A percentile compares a stretch with the other conserved stretches of the same genome.
phyloP scores from a whole-genome alignment of 768 basidiomycete genomes.

The Agaricus sinodeliciosus region DNA sequence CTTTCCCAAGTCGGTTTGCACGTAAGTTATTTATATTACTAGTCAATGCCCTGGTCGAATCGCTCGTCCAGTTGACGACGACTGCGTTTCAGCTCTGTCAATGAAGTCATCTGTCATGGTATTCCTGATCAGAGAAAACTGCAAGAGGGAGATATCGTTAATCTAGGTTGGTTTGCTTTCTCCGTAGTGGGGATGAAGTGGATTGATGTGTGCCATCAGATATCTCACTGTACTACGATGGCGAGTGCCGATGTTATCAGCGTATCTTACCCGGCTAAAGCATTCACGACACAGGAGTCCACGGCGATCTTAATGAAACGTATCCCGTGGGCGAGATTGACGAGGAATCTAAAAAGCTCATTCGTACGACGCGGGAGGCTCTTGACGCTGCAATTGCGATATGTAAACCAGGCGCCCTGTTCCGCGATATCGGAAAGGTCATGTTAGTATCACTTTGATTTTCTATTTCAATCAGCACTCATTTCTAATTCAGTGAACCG shows the following conservation, averaged over 20 bases:
- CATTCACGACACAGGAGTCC: constrained; percentile 52
- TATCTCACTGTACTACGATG: constrained; percentile 73
- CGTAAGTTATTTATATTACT: constrained; percentile 43
- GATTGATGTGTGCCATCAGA: constrained; percentile 35
- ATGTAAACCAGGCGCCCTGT: constrained; percentile 90
- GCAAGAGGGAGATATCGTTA: constrained; percentile 92
- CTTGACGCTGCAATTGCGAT: constrained; percentile 86
- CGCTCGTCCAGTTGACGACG: background rate
- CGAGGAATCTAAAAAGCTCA: constrained; percentile 76
- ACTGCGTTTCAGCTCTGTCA: constrained; percentile 59
- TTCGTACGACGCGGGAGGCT: constrained; percentile 74
- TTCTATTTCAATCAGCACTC: background rate
- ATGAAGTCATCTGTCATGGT: constrained; percentile 97
- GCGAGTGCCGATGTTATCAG: constrained; percentile 25
- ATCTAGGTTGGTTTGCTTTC: constrained; percentile 55
- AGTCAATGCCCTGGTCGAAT: background rate
- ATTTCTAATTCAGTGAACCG: constrained; percentile 55
- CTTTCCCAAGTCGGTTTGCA: constrained; percentile 96
- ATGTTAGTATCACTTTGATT: constrained; percentile 50
- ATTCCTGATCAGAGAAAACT: constrained; percentile 84
- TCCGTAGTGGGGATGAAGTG: background rate
- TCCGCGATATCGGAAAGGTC: constrained; percentile 80
- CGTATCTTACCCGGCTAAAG: background rate
- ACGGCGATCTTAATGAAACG: constrained; percentile 89
- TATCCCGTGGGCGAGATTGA: constrained; percentile 87